Base-by-base conservation (phyloP, 2,329 filamentous ascomycete genomes). In the Cryphonectria japonica region DNA sequence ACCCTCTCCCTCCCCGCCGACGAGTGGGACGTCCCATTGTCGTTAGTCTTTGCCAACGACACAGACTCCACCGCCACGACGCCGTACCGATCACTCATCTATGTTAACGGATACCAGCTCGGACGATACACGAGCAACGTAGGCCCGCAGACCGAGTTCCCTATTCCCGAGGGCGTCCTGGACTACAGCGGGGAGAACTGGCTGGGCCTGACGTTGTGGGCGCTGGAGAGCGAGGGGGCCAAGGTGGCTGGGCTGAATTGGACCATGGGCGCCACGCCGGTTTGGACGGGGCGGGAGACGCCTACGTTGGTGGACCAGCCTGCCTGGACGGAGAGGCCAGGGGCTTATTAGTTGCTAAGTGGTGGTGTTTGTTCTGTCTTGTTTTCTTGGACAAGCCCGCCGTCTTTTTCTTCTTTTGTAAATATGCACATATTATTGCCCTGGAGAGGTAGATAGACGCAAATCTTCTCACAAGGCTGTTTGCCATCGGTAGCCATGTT, bases 81-180 rank as follows among this genome's bases (percentile, higher is more conserved):
- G 0, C 73, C 74, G 2, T 90, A 89, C 74, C 83, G 90, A 43
- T 86, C 82, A 2, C 88, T 91, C 79, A 78, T 93, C 7, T 93
- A 86, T 75, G 86, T 93, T 65, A 93, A 93, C 75, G 91, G 91
- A 1, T 93, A 88, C 80, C 90, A 93, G 79, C 92, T 88, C 72
- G 81, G 82, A 66, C 80, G 81, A 74, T 81, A 78, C 62, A 79
- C 88, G 5, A 89, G 87, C 75, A 90, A 93, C 74, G 81, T 93
- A 32, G 91, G 92, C 0, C 92, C 92, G 4, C 91, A 93, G 81
- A 87, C 85, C 0, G 82, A 79, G 4, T 93, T 88, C 80, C 91
- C 91, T 4, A 87, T 93, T 9, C 91, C 91, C 0, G 86, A 92
- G 79, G 90, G 90, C 32, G 81, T 93, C 41, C 80, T 92, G 73